Evolutionary conservation across 2,329 filamentous ascomycete species (phyloP).

Genomic region (Neonectria neomacrospora): DNA sequence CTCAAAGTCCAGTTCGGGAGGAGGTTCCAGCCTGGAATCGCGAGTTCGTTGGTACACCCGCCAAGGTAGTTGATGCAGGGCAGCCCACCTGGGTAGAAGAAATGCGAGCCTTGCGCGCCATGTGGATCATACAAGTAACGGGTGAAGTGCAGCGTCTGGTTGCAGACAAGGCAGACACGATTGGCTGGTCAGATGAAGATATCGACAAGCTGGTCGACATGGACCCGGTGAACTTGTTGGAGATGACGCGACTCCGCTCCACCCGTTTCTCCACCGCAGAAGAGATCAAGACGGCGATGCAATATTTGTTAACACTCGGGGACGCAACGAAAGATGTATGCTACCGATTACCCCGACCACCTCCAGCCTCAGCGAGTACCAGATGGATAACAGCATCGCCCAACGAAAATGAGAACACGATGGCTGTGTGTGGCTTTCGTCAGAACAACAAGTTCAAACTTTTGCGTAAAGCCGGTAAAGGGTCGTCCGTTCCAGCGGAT

Average conservation of each 20-base stretch:
- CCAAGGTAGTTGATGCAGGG: conserved; percentile 20
- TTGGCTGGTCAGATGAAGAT: conserved; percentile 19
- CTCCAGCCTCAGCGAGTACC: not conserved
- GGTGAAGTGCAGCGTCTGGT: conserved; percentile 23
- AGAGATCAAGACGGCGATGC: conserved; percentile 22
- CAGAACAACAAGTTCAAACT: not conserved
- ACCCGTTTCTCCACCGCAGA: not conserved
- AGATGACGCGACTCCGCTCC: not conserved
- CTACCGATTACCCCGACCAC: conserved; percentile 24
- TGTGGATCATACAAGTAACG: conserved; percentile 35
- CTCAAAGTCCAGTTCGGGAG: not conserved
- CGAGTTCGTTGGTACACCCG: conserved; percentile 14
- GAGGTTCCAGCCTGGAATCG: conserved; percentile 22
- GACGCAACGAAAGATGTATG: conserved; percentile 12
- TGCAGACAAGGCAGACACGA: not conserved
- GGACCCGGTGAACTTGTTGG: conserved; percentile 4
- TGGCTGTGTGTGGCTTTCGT: not conserved
- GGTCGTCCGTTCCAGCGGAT: conserved; percentile 3
- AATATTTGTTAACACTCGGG: conserved; percentile 19
- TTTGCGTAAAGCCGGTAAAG: not conserved
- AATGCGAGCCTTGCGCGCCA: conserved; percentile 38
- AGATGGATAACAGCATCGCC: conserved; percentile 27
- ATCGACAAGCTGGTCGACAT: conserved; percentile 10
- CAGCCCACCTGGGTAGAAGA: conserved; percentile 39
- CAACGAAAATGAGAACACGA: not conserved